Evolutionary conservation across 768 basidiomycete species (phyloP).

Genomic region (Boletus subparvulus): DNA sequence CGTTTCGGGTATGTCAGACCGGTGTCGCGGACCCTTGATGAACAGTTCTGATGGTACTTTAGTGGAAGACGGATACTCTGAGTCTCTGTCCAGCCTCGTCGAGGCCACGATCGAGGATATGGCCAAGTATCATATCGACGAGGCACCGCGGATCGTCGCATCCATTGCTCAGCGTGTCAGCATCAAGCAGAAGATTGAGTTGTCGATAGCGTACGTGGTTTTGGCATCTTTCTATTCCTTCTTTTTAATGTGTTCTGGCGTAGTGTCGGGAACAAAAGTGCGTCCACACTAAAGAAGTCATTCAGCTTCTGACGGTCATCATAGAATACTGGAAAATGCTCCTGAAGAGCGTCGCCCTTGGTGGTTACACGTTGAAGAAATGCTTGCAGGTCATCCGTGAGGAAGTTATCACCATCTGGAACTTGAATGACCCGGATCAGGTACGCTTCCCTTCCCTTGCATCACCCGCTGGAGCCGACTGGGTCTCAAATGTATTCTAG

Average conservation of each 20-base stretch:
- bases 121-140: constrained; percentile 2
- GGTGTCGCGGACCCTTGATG: neutral
- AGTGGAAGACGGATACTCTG: constrained; percentile 4
- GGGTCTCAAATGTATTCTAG: neutral
- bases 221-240: neutral
- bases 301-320: neutral
- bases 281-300: neutral
- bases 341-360: constrained; percentile 7
- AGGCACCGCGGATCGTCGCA: constrained; percentile 9
- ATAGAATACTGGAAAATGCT: constrained; percentile 14
- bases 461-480: neutral
- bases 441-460: neutral
- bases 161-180: constrained; percentile 17
- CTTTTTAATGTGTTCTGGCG: neutral
- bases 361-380: constrained; percentile 2
- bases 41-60: neutral
- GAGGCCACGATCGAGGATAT: constrained; percentile 3
- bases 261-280: constrained; percentile 16
- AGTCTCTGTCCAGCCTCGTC: constrained; percentile 4
- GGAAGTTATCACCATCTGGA: constrained; percentile 13
- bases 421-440: constrained; percentile 12
- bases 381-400: constrained; percentile 12
- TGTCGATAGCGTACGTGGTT: constrained; percentile 8
- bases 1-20: constrained; percentile 9
- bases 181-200: constrained; percentile 16